Conservation (phyloP, 2,329 filamentous ascomycete genomes). For the Knoxdaviesia proteae region DNA sequence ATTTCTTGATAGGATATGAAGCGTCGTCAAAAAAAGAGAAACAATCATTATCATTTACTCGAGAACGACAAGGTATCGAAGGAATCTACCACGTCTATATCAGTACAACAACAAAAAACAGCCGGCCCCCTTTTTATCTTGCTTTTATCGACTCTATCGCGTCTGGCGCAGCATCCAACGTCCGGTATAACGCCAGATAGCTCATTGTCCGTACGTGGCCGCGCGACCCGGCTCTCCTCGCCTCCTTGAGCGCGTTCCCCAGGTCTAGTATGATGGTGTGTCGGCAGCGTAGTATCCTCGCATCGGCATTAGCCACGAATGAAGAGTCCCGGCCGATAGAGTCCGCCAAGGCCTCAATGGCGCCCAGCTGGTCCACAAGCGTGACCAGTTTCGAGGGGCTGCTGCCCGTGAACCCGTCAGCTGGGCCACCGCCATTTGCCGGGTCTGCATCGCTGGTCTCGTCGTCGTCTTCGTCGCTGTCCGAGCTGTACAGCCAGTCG, state of each 20-base stretch:
- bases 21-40: not conserved
- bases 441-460: constrained; percentile 12
- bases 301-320: constrained; percentile 29
- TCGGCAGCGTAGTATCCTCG: constrained; percentile 29
- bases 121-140: constrained; percentile 5
- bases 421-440: constrained; percentile 9
- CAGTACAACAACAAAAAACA: constrained; percentile 1
- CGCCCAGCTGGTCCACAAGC: constrained; percentile 24
- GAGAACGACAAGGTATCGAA: constrained; percentile 1
- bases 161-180: constrained; percentile 29
- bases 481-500: constrained; percentile 9
- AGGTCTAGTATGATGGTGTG: constrained; percentile 36
- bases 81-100: constrained; percentile 3
- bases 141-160: constrained; percentile 23
- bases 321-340: constrained; percentile 24
- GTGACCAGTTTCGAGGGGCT: constrained; percentile 23
- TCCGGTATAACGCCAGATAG: constrained; percentile 30
- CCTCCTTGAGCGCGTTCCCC: constrained; percentile 24
- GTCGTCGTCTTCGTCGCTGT: constrained; percentile 20
- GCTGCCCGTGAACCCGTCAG: constrained; percentile 18
- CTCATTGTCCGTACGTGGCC: constrained; percentile 26
- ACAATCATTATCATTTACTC: constrained; percentile 2
- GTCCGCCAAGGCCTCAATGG: constrained; percentile 20
- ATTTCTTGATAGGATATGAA: not conserved
- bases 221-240: constrained; percentile 18